phyloP scores from a whole-genome alignment of 768 basidiomycete species.

The Neoboletus magnificus region DNA sequence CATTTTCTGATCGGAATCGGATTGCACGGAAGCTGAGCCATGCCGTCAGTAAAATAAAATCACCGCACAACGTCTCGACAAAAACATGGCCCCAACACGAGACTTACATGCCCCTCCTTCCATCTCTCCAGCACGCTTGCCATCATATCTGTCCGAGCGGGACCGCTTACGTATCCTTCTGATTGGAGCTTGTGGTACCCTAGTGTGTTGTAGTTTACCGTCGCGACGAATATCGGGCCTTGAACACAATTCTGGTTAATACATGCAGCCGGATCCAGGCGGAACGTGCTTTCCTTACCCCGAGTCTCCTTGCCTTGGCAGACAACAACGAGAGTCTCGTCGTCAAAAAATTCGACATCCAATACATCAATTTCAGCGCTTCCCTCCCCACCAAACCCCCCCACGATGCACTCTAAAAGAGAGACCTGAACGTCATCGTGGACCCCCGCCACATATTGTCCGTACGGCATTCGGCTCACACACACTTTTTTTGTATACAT shows the following conservation, averaged over 20 bases:
- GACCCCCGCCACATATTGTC: slow-evolving; percentile 35
- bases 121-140: slow-evolving; percentile 50
- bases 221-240: slow-evolving; percentile 61
- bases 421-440: slow-evolving; percentile 42
- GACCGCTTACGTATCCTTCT: slow-evolving; percentile 49
- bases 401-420: slow-evolving; percentile 48
- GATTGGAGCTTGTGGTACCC: slow-evolving; percentile 52
- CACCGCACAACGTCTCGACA: slow-evolving; percentile 32
- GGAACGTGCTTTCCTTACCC: slow-evolving; percentile 41
- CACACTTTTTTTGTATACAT: slow-evolving; percentile 48
- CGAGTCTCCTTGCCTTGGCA: slow-evolving; percentile 47
- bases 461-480: slow-evolving; percentile 52
- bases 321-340: slow-evolving; percentile 62
- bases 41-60: slow-evolving; percentile 31
- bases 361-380: slow-evolving; percentile 48
- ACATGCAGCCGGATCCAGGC: slow-evolving; percentile 13
- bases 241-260: slow-evolving; percentile 32
- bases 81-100: slow-evolving; percentile 29
- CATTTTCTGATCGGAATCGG: slow-evolving; percentile 54
- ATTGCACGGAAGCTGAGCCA: slow-evolving; percentile 46
- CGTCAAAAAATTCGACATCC: slow-evolving; percentile 78
- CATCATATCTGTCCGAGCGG: slow-evolving; percentile 67
- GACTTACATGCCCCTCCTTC: slow-evolving; percentile 63
- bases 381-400: slow-evolving; percentile 31
- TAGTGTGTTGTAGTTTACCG: slow-evolving; percentile 58